Conservation (phyloP, 805 yeast species). For the Myxozyma mucilagina region DNA sequence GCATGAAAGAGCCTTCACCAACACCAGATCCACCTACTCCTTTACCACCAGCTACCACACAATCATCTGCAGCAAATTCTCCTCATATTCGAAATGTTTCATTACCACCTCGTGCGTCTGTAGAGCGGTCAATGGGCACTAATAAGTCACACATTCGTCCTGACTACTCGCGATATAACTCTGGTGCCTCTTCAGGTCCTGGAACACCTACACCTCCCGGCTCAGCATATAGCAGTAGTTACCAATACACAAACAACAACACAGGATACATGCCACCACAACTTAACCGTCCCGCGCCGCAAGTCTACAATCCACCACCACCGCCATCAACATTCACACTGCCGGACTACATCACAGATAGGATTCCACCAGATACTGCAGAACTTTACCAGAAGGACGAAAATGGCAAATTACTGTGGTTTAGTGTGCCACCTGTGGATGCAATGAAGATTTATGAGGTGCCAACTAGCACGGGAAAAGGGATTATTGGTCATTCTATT, state of each 20-base stretch:
- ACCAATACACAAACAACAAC: not conserved
- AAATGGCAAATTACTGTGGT: slow-evolving; percentile 33
- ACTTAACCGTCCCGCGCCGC: slow-evolving; percentile 16
- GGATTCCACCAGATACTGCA: slow-evolving; percentile 31
- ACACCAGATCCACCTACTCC: slow-evolving; percentile 39
- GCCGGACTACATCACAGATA: slow-evolving; percentile 36
- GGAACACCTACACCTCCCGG: slow-evolving; percentile 18
- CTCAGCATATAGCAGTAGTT: slow-evolving; percentile 5
- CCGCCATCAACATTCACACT: slow-evolving; percentile 42
- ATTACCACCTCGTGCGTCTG: slow-evolving; percentile 12
- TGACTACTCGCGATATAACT: slow-evolving; percentile 13
- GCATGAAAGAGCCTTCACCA: slow-evolving; percentile 71
- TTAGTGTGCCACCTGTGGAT: slow-evolving; percentile 37
- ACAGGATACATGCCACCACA: slow-evolving; percentile 15
- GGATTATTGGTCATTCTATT: slow-evolving; percentile 22
- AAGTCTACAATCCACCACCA: slow-evolving; percentile 37
- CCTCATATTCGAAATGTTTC: slow-evolving; percentile 22
- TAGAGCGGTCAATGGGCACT: slow-evolving; percentile 10
- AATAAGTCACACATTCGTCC: slow-evolving; percentile 10
- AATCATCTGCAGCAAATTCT: slow-evolving; percentile 27
- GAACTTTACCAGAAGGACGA: slow-evolving; percentile 30
- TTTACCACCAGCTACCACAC: slow-evolving; percentile 13
- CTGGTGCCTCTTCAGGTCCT: slow-evolving; percentile 19
- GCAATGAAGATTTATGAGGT: slow-evolving; percentile 2
- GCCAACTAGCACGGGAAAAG: slow-evolving; percentile 9